A percentile compares a stretch with the other conserved stretches of the same genome.
phyloP scores from a whole-genome alignment of 805 yeast genomes.

The Starmerella apis region DNA sequence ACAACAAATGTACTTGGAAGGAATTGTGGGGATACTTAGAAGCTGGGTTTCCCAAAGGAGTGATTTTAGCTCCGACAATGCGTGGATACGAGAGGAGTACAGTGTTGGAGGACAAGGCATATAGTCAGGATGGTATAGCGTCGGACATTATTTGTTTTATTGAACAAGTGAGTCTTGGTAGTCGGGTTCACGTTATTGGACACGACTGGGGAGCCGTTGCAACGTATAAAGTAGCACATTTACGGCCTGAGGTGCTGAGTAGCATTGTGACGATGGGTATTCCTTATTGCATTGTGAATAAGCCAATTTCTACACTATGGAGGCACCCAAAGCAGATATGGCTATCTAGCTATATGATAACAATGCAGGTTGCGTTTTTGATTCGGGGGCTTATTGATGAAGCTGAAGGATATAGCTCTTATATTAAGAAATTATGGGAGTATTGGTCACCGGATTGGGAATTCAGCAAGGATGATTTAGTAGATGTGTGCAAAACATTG shows the following conservation, averaged over 20 bases:
- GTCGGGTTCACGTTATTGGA: conserved; percentile 26
- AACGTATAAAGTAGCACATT: conserved; percentile 20
- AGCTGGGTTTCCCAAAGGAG: conserved; percentile 11
- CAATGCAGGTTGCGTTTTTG: conserved; percentile 25
- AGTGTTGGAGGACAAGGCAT: conserved; percentile 11
- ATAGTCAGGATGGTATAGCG: conserved; percentile 19
- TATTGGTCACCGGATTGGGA: conserved; percentile 27
- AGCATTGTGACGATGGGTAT: conserved; percentile 24
- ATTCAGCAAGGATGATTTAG: conserved; percentile 18
- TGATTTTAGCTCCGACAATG: conserved; percentile 25
- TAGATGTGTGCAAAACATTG: conserved; percentile 19
- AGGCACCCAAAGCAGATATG: conserved; percentile 24
- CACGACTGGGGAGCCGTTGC: conserved; percentile 29
- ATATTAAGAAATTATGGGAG: conserved; percentile 23
- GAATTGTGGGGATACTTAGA: conserved; percentile 16
- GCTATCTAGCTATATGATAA: conserved; percentile 26
- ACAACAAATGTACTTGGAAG: conserved; percentile 22
- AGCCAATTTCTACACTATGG: conserved; percentile 2
- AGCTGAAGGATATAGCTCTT: conserved; percentile 5
- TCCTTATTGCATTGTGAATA: conserved; percentile 22
- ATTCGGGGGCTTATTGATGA: conserved; percentile 18
- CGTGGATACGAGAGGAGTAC: conserved; percentile 28
- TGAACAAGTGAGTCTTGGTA: conserved; percentile 13
- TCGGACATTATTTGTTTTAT: conserved; percentile 19
- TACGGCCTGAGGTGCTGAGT: conserved; percentile 22